Percentiles rank a stretch among this genome's conserved stretches.
These are phyloP conservation scores for Suillus subaureus DNA, from an alignment of 768 basidiomycete genomes.

Conservation along the genomic window DNA sequence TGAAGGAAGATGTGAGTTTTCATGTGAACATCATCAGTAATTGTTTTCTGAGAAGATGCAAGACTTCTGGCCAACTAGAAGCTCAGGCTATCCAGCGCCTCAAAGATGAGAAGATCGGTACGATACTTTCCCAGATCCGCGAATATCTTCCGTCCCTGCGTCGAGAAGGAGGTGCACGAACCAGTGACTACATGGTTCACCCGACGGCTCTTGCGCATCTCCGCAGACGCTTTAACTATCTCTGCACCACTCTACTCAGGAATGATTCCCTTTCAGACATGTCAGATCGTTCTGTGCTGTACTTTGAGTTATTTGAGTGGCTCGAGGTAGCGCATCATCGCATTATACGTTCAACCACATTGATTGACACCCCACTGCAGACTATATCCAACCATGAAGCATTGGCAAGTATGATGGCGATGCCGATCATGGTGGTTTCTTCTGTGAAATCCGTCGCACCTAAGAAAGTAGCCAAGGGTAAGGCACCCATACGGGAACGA, in stretches of 20 bases:
- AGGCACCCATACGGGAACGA: constrained; percentile 69
- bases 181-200: constrained; percentile 91
- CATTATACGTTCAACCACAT: constrained; percentile 1
- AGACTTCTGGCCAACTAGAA: constrained; percentile 82
- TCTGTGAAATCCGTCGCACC: constrained; percentile 65
- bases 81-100: constrained; percentile 71
- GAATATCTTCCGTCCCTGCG: constrained; percentile 82
- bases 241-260: constrained; percentile 81
- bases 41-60: constrained; percentile 13
- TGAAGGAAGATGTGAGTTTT: constrained; percentile 78
- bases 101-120: constrained; percentile 76
- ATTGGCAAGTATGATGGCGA: constrained; percentile 93
- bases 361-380: constrained; percentile 41
- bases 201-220: constrained; percentile 92
- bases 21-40: not conserved
- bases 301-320: constrained; percentile 91
- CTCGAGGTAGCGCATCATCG: constrained; percentile 63
- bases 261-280: constrained; percentile 95
- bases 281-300: constrained; percentile 83
- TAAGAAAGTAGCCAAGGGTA: constrained; percentile 50
- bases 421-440: constrained; percentile 90
- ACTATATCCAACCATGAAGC: constrained; percentile 93
- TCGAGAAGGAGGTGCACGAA: constrained; percentile 71
- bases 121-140: constrained; percentile 71
- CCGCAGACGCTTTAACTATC: constrained; percentile 85